These are phyloP conservation scores for Fraxinus sp. DNA, from an alignment of 305 asterid genomes.

Conservation along the genomic window DNA sequence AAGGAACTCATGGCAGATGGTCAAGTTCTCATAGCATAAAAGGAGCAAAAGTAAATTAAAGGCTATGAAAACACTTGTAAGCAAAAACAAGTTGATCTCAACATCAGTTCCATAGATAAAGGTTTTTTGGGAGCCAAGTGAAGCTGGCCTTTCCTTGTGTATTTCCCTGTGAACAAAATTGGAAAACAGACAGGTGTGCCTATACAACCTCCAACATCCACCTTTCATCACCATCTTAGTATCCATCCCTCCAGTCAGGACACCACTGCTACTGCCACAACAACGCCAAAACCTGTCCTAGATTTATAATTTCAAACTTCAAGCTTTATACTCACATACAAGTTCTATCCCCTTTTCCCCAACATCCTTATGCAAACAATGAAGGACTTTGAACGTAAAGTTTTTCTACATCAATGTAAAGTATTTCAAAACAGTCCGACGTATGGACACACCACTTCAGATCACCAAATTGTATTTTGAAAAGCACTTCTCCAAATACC, in stretches of 20 bases:
- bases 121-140: not conserved
- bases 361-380: not conserved
- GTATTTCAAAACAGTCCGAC: not conserved
- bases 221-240: not conserved
- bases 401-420: not conserved
- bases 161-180: not conserved
- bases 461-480: not conserved
- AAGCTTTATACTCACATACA: not conserved
- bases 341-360: not conserved
- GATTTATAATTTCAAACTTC: not conserved
- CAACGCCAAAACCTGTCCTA: no score
- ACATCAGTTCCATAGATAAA: not conserved
- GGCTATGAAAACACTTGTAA: not conserved
- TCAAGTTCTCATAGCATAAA: not conserved
- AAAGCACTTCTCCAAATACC: not conserved
- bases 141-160: not conserved
- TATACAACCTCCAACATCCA: not conserved
- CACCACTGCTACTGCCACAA: not conserved
- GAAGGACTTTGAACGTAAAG: not conserved
- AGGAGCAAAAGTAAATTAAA: not conserved
- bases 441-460: not conserved
- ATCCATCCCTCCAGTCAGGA: not conserved
- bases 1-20: conserved; percentile 51
- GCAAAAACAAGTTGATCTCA: not conserved
- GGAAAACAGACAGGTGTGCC: not conserved